A percentile compares a stretch with the other conserved stretches of the same genome.
These are phyloP conservation scores for Cladophialophora bantiana DNA, from an alignment of 2,329 filamentous ascomycete species.

Conservation along the genomic window DNA sequence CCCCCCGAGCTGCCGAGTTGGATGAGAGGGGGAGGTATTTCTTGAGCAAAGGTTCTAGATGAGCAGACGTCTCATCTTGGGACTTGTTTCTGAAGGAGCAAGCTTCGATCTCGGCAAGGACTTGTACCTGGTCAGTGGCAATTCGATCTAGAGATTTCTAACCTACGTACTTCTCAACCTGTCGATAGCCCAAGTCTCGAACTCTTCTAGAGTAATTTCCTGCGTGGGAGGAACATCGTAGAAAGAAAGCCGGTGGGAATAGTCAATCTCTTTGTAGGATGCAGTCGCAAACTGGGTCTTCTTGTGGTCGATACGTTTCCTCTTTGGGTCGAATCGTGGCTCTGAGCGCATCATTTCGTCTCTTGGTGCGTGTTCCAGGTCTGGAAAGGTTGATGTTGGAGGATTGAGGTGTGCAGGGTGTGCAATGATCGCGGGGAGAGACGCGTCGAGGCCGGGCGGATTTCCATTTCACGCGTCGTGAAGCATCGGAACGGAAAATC, in stretches of 20 bases:
- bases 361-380: not conserved
- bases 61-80: slow-evolving; percentile 77
- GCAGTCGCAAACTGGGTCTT: slow-evolving; percentile 86
- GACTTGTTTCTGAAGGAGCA: slow-evolving; percentile 93
- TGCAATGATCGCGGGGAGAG: slow-evolving; percentile 4
- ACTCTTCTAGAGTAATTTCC: slow-evolving; percentile 95
- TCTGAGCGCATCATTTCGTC: slow-evolving; percentile 54
- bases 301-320: slow-evolving; percentile 78
- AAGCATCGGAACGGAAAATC: not conserved
- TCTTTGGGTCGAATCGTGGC: slow-evolving; percentile 66
- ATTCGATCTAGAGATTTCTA: slow-evolving; percentile 11
- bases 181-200: slow-evolving; percentile 98
- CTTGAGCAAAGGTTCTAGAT: slow-evolving; percentile 85
- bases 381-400: slow-evolving; percentile 4
- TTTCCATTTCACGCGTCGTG: slow-evolving; percentile 14
- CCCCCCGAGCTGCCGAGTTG: slow-evolving; percentile 69
- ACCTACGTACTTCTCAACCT: slow-evolving; percentile 72
- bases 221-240: slow-evolving; percentile 87
- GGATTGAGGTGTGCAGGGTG: not conserved
- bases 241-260: slow-evolving; percentile 88
- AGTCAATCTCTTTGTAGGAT: slow-evolving; percentile 77
- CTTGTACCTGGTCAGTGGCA: slow-evolving; percentile 38
- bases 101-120: slow-evolving; percentile 71
- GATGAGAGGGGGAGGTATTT: slow-evolving; percentile 84
- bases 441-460: slow-evolving; percentile 8